A percentile compares a stretch with the other conserved stretches of the same genome.
Conservation (phyloP, 805 yeast genomes). For the Candida schatavii region DNA sequence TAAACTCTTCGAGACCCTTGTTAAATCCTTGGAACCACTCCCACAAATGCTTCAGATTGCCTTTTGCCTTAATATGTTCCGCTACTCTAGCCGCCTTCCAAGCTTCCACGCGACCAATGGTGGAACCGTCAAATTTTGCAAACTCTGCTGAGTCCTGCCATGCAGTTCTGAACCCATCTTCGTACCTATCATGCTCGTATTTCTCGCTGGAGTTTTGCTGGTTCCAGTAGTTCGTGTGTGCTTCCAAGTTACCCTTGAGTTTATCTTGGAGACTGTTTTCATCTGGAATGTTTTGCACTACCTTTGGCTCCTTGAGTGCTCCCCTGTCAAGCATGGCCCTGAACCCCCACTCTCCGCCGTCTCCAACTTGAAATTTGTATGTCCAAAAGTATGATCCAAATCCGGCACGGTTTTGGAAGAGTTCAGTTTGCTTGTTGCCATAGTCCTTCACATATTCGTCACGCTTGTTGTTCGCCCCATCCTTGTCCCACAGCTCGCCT, state of each 20-base stretch:
- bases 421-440: constrained; percentile 53
- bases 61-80: constrained; percentile 59
- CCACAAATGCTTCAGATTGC: constrained; percentile 64
- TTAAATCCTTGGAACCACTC: constrained; percentile 88
- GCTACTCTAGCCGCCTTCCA: constrained; percentile 62
- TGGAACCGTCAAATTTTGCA: constrained; percentile 64
- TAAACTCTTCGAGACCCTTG: constrained; percentile 52
- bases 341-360: constrained; percentile 97
- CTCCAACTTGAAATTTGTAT: constrained; percentile 78
- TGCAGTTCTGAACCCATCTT: constrained; percentile 73
- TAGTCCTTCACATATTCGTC: constrained; percentile 55
- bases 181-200: constrained; percentile 78
- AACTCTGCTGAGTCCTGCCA: constrained; percentile 74
- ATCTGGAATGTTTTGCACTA: constrained; percentile 33
- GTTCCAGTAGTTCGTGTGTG: constrained; percentile 71
- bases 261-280: constrained; percentile 39
- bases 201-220: constrained; percentile 50
- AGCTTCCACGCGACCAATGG: constrained; percentile 68
- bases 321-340: constrained; percentile 69
- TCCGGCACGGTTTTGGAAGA: constrained; percentile 52
- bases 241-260: constrained; percentile 32
- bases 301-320: constrained; percentile 29
- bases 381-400: constrained; percentile 91
- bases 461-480: constrained; percentile 40
- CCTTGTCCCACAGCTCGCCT: constrained; percentile 66